Conservation (phyloP, 2,329 filamentous ascomycete genomes). For the Fusarium chlamydosporum region DNA sequence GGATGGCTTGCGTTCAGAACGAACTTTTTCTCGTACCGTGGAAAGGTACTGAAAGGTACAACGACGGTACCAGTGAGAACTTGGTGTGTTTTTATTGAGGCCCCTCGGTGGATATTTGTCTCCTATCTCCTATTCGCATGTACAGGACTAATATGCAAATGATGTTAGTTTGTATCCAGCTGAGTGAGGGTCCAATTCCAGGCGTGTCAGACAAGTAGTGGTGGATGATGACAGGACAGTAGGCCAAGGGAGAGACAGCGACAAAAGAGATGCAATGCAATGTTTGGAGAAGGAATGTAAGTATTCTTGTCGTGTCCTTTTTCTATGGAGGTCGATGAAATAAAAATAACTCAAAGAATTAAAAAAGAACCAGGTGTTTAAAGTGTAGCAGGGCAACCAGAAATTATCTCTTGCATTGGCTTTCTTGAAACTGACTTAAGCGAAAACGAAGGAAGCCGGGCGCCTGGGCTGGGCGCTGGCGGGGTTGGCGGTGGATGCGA, state of each 20-base stretch:
- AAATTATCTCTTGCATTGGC: constrained; percentile 35
- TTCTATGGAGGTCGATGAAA: neutral
- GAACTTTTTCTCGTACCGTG: constrained; percentile 8
- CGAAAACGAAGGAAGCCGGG: constrained; percentile 33
- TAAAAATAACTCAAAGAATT: constrained; percentile 5
- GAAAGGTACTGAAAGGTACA: constrained; percentile 5
- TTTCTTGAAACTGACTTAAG: constrained; percentile 23
- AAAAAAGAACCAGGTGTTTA: constrained; percentile 13
- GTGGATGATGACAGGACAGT: constrained; percentile 22
- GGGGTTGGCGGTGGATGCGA: constrained; percentile 20
- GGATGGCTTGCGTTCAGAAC: constrained; percentile 25
- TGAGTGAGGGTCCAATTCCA: constrained; percentile 33
- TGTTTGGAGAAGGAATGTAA: constrained; percentile 7
- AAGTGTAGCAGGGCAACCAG: constrained; percentile 26
- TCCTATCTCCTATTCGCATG: constrained; percentile 22
- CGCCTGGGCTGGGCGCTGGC: constrained; percentile 1
- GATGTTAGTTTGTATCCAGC: constrained; percentile 33
- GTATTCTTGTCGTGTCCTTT: constrained; percentile 14
- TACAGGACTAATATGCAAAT: constrained; percentile 28
- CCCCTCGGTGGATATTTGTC: constrained; percentile 37
- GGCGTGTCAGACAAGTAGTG: constrained; percentile 39
- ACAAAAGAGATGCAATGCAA: constrained; percentile 14
- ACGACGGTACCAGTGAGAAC: constrained; percentile 20
- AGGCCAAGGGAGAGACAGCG: constrained; percentile 20
- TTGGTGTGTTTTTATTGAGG: constrained; percentile 24